A percentile compares a stretch with the other conserved stretches of the same genome.
These are phyloP conservation scores for Phalaenopsis hybrid DNA, from an alignment of 116 monocot genomes.

Conservation along the genomic window DNA sequence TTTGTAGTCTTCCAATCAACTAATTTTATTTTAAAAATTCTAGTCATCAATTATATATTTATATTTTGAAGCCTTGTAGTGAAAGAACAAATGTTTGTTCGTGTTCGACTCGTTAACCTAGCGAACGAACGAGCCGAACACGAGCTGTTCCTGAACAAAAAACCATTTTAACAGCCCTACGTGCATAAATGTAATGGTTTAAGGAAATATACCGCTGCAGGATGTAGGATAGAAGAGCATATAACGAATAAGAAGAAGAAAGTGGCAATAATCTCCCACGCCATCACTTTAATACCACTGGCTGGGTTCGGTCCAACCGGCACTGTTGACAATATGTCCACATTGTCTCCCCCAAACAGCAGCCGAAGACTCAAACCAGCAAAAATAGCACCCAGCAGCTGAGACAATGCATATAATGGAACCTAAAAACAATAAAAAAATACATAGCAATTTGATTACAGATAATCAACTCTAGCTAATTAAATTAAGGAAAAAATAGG, in stretches of 20 bases:
- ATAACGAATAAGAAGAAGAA: conserved; percentile 20
- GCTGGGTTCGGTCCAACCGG: conserved; percentile 1
- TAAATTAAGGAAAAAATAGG: too few species aligned
- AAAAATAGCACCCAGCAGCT: conserved; percentile 8
- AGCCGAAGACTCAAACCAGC: conserved; percentile 5
- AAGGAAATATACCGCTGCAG: conserved; percentile 7
- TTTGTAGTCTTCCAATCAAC: too few species aligned
- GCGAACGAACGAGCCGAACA: too few species aligned
- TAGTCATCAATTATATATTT: too few species aligned
- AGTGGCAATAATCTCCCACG: conserved; percentile 6
- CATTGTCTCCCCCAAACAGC: conserved; percentile 5
- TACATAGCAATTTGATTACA: too few species aligned
- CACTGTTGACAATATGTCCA: conserved; percentile 8
- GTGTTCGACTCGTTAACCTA: too few species aligned
- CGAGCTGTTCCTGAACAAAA: too few species aligned
- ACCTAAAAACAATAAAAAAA: neutral
- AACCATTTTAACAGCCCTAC: too few species aligned
- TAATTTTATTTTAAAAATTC: too few species aligned
- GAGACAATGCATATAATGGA: conserved; percentile 6
- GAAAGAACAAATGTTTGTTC: too few species aligned
- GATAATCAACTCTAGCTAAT: too few species aligned
- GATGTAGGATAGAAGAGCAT: conserved; percentile 8
- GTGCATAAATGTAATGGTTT: neutral
- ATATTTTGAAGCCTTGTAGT: too few species aligned
- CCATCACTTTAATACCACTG: conserved; percentile 8